A percentile compares a stretch with the other conserved stretches of the same genome.
These are phyloP conservation scores for Anethum foeniculum DNA, from an alignment of 140 eudicot genomes.

Conservation along the genomic window DNA sequence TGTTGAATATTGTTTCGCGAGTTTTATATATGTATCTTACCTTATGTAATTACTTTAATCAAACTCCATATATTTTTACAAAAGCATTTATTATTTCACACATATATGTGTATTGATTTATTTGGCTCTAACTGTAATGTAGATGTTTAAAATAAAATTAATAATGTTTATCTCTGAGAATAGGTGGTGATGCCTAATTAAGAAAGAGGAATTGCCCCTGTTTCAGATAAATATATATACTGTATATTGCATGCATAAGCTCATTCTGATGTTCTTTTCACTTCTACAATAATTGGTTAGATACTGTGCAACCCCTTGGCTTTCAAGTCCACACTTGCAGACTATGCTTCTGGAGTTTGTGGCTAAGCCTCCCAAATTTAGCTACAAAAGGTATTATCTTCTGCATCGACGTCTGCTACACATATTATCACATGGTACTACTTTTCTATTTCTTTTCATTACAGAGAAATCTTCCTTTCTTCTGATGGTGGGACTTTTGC, in stretches of 20 bases:
- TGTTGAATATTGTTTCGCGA: no score
- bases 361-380: neutral
- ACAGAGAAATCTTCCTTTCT: conserved; percentile 70
- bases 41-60: no score
- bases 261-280: neutral
- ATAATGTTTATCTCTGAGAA: no score
- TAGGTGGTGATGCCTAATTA: no score
- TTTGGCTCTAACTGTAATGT: no score
- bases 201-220: neutral
- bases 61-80: no score
- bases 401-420: neutral
- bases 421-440: neutral
- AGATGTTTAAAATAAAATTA: no score
- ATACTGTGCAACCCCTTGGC: conserved; percentile 3
- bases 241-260: neutral
- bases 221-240: no score
- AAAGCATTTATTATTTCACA: no score
- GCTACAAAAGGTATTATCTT: neutral
- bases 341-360: conserved; percentile 6
- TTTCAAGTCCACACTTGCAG: conserved; percentile 10
- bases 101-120: no score
- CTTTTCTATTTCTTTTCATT: neutral
- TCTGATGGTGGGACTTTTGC: conserved; percentile 95
- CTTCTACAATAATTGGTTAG: neutral
- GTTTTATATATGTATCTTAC: no score